Conservation (phyloP, 495 filamentous ascomycete genomes). For the Cairneyella variabilis region DNA sequence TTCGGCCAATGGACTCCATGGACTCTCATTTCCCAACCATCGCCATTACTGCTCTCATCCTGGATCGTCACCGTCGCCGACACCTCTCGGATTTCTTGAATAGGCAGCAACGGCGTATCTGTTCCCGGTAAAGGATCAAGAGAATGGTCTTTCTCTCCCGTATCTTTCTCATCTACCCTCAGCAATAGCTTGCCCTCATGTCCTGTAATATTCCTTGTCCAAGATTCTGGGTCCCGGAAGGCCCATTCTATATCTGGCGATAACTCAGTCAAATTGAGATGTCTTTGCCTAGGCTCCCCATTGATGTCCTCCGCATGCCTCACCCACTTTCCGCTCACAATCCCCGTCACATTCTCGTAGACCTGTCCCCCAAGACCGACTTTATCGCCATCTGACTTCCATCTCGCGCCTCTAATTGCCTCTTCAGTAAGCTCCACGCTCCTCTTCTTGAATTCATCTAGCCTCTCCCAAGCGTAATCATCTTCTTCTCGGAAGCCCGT, state of each 20-base stretch:
- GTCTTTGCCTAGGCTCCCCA: constrained; percentile 8
- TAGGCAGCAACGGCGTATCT: background rate
- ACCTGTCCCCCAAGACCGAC: constrained; percentile 14
- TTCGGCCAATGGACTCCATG: constrained; percentile 80
- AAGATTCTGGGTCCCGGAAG: constrained; percentile 38
- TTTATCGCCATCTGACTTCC: constrained; percentile 3
- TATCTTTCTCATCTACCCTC: constrained; percentile 50
- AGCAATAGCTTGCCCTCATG: constrained; percentile 47
- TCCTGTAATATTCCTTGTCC: constrained; percentile 67
- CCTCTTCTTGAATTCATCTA: constrained; percentile 52
- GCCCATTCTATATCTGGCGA: constrained; percentile 39
- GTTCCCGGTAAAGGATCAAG: constrained; percentile 6
- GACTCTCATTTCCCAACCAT: constrained; percentile 69
- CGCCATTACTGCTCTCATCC: constrained; percentile 61
- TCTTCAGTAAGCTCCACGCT: constrained; percentile 41
- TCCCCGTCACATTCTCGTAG: constrained; percentile 81
- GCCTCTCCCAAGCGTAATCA: constrained; percentile 67
- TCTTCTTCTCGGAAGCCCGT: constrained; percentile 71
- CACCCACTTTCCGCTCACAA: constrained; percentile 72
- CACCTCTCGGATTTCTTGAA: constrained; percentile 52
- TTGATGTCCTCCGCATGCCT: constrained; percentile 44
- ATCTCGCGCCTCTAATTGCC: background rate
- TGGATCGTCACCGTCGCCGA: constrained; percentile 63
- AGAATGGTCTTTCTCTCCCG: constrained; percentile 31
- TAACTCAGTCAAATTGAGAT: constrained; percentile 41